Conservation (phyloP, 208 protist genomes). For the Acanthamoeba healyi region DNA sequence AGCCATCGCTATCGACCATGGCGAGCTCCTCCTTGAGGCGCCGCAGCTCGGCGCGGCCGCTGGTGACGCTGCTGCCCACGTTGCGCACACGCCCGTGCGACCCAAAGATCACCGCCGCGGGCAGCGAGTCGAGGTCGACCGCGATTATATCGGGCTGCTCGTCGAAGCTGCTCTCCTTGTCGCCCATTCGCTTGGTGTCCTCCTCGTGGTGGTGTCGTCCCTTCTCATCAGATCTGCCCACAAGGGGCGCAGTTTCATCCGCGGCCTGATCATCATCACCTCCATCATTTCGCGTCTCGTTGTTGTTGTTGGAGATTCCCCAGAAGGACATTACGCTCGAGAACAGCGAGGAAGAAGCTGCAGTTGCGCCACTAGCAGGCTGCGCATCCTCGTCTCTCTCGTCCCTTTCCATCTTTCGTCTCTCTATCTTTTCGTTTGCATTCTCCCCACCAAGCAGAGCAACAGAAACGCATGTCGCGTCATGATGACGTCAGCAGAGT, state of each 20-base stretch:
- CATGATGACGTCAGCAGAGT: too few relatives aligned
- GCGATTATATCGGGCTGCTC: neutral
- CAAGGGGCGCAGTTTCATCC: neutral
- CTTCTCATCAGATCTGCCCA: too few relatives aligned
- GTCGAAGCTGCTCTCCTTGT: slow-evolving; percentile 31
- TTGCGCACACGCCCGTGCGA: neutral
- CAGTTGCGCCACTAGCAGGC: too few relatives aligned
- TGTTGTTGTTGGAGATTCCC: neutral
- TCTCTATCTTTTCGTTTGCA: too few relatives aligned
- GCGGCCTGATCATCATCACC: too few relatives aligned
- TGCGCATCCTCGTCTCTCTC: too few relatives aligned
- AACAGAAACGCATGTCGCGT: too few relatives aligned
- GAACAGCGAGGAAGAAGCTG: neutral
- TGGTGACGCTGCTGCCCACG: neutral
- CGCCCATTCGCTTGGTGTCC: neutral
- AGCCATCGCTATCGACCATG: neutral
- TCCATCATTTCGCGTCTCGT: neutral
- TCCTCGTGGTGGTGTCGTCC: neutral
- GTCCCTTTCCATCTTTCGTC: neutral
- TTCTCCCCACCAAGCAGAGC: too few relatives aligned
- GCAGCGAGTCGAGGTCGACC: slow-evolving; percentile 4
- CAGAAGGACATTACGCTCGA: neutral
- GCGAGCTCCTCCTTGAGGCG: slow-evolving; percentile 31
- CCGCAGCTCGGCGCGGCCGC: neutral
- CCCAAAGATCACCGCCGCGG: slow-evolving; percentile 16